phyloP scores from a whole-genome alignment of 1,139 yeast genomes.

The Geotrichum fermentans region DNA sequence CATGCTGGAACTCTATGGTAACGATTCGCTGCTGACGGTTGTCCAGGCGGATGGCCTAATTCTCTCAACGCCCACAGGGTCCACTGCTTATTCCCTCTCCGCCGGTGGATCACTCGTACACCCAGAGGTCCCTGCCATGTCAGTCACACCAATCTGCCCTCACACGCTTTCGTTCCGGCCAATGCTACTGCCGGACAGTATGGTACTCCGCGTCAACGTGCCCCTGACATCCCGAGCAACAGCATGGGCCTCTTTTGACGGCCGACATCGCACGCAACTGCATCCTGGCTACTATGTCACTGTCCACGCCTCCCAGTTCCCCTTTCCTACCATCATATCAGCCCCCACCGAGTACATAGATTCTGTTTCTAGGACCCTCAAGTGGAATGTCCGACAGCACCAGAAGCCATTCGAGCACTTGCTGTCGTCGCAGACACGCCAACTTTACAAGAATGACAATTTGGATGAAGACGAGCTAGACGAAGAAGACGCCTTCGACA shows the following conservation, averaged over 20 bases:
- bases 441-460: constrained; percentile 14
- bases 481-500: constrained; percentile 17
- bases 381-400: constrained; percentile 81
- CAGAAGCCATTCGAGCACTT: constrained; percentile 58
- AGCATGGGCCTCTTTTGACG: constrained; percentile 92
- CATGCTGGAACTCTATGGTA: constrained; percentile 76
- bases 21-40: constrained; percentile 69
- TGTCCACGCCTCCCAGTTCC: constrained; percentile 71
- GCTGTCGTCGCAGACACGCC: constrained; percentile 14
- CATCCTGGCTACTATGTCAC: constrained; percentile 71
- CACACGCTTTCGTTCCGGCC: constrained; percentile 87
- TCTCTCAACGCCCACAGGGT: constrained; percentile 87
- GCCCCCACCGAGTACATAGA: constrained; percentile 75
- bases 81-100: constrained; percentile 83
- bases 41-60: constrained; percentile 91
- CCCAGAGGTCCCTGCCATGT: constrained; percentile 83
- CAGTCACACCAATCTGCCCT: constrained; percentile 89
- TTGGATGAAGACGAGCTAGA: constrained; percentile 5
- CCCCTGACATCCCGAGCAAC: constrained; percentile 67
- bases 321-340: constrained; percentile 79
- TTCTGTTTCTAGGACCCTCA: constrained; percentile 73
- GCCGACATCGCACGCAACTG: constrained; percentile 68
- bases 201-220: constrained; percentile 69
- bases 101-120: constrained; percentile 91
- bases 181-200: constrained; percentile 77